Evolutionary conservation across 345 rosid species (phyloP).

Genomic region (Syzygium grande): DNA sequence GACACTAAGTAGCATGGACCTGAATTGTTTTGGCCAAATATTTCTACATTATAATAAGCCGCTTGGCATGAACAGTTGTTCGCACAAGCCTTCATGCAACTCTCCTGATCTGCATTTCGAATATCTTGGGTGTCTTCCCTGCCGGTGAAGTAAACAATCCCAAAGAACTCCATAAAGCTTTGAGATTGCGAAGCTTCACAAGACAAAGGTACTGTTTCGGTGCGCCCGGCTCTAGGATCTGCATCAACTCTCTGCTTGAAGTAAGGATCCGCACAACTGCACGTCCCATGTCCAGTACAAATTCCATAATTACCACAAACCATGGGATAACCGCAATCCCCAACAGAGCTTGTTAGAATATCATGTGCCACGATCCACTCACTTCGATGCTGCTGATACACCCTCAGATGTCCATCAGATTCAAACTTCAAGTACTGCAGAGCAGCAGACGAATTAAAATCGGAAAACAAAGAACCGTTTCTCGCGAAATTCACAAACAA

Average conservation of each 20-base stretch:
- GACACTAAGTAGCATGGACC: constrained; percentile 5
- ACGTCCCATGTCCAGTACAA: neutral
- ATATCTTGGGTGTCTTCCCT: neutral
- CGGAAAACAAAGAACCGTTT: neutral
- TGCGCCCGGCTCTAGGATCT: neutral
- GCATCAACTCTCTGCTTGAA: neutral
- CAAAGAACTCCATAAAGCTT: neutral
- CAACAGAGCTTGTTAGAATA: neutral
- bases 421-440: constrained; percentile 3
- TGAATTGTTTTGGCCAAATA: neutral
- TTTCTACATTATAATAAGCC: neutral
- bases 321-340: neutral
- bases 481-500: neutral
- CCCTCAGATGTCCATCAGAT: constrained; percentile 18
- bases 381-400: neutral
- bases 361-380: neutral
- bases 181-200: neutral
- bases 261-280: neutral
- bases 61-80: constrained; percentile 21
- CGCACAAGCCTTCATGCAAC: constrained; percentile 6
- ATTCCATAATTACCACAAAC: neutral
- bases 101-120: neutral
- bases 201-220: neutral
- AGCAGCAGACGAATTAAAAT: neutral
- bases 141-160: neutral